A percentile compares a stretch with the other conserved stretches of the same genome.
phyloP scores from a whole-genome alignment of 139 green algal genomes.

The Chlamydomonas schloesseri region DNA sequence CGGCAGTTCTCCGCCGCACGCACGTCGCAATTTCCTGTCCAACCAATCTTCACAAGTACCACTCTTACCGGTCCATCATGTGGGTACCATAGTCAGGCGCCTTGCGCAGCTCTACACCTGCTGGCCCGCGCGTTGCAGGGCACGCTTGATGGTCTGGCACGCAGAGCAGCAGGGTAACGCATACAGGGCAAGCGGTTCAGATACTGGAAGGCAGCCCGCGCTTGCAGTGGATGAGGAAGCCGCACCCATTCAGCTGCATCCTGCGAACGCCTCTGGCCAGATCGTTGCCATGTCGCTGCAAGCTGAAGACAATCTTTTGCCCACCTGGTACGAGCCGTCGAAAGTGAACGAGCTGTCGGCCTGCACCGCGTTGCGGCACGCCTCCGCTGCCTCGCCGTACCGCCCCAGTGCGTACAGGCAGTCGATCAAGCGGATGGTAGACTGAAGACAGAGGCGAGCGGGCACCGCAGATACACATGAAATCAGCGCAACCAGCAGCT shows the following conservation, averaged over 20 bases:
- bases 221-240: not conserved
- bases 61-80: too few species aligned
- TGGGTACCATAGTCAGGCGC: too few species aligned
- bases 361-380: not conserved
- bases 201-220: too few species aligned
- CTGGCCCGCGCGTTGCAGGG: slow-evolving; percentile 10
- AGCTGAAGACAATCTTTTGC: too few species aligned
- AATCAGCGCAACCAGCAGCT: not conserved
- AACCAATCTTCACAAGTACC: too few species aligned
- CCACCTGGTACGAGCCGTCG: slow-evolving; percentile 1
- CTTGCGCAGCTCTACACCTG: not conserved
- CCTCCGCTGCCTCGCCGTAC: slow-evolving; percentile 47
- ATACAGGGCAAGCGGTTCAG: not conserved
- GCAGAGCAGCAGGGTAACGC: too few species aligned
- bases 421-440: slow-evolving; percentile 65
- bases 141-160: slow-evolving; percentile 12
- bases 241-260: not conserved
- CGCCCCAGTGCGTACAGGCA: slow-evolving; percentile 54
- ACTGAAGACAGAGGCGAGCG: slow-evolving; percentile 14
- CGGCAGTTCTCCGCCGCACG: too few species aligned
- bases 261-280: not conserved
- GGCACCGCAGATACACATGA: not conserved
- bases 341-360: slow-evolving; percentile 26
- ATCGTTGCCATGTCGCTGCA: not conserved
- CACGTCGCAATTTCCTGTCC: too few species aligned